phyloP scores from a whole-genome alignment of 225 moss, liverwort and hornwort species.

The Anthoceros angustus region DNA sequence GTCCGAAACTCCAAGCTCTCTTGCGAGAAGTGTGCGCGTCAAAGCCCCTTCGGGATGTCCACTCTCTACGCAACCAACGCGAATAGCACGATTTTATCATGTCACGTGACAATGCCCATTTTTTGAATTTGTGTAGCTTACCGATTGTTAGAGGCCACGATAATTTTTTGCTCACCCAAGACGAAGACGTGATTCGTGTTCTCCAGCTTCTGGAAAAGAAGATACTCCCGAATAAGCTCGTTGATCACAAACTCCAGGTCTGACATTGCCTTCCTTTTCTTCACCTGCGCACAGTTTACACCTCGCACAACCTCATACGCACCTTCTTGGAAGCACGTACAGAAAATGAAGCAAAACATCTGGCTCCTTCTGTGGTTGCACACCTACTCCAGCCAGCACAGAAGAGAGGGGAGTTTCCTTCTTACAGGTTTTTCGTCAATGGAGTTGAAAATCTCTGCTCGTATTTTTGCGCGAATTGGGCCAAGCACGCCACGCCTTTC shows the following conservation, averaged over 20 bases:
- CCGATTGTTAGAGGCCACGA: too few relatives aligned
- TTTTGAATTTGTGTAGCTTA: too few relatives aligned
- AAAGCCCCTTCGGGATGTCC: background rate
- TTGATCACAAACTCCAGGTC: constrained; percentile 1
- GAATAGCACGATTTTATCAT: background rate
- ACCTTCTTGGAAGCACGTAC: background rate
- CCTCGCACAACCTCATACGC: background rate
- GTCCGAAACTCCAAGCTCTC: background rate
- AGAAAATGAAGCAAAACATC: background rate
- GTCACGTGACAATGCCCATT: background rate
- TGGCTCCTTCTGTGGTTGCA: too few relatives aligned
- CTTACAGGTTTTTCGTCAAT: background rate
- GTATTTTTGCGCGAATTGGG: background rate
- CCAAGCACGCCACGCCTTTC: background rate
- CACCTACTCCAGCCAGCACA: background rate
- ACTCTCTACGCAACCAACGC: background rate
- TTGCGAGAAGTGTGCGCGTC: background rate
- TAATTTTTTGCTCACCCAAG: background rate
- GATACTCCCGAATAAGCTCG: background rate
- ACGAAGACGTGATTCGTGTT: background rate
- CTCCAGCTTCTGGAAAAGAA: background rate
- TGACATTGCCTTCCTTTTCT: background rate
- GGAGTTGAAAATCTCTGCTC: constrained; percentile 1
- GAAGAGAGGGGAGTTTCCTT: background rate
- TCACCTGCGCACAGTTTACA: background rate